A percentile compares a stretch with the other conserved stretches of the same genome.
Conservation (phyloP, 2,329 filamentous ascomycete species). For the Taxawa tesnikishii region DNA sequence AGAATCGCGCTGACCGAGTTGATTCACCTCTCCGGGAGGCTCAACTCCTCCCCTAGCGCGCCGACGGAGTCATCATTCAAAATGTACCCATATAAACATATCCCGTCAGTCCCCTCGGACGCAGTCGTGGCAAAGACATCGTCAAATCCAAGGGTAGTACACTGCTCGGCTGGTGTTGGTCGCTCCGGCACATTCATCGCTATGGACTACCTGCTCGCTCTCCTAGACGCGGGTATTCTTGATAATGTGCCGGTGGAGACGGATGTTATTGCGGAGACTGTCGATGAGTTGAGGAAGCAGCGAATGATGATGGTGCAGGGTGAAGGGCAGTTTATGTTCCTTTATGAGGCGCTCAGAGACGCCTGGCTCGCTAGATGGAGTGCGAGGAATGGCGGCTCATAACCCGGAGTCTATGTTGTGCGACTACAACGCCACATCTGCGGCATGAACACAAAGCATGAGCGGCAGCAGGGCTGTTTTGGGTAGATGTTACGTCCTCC, state of each 20-base stretch:
- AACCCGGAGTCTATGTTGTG: too few relatives aligned
- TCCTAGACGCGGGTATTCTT: slow-evolving; percentile 64
- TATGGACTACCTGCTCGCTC: slow-evolving; percentile 78
- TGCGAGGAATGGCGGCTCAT: not conserved
- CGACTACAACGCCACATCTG: too few relatives aligned
- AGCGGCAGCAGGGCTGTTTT: too few relatives aligned
- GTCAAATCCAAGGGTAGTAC: slow-evolving; percentile 58
- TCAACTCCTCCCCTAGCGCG: slow-evolving; percentile 34
- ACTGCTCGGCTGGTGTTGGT: slow-evolving; percentile 77
- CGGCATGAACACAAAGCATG: too few relatives aligned
- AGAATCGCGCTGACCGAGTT: slow-evolving; percentile 56
- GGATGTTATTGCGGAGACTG: slow-evolving; percentile 67
- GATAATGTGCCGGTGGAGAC: slow-evolving; percentile 32
- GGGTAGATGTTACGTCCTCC: too few relatives aligned
- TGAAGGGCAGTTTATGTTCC: slow-evolving; percentile 69
- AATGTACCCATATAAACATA: not conserved
- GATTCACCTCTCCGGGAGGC: slow-evolving; percentile 51
- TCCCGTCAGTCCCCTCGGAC: not conserved
- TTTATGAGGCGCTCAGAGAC: slow-evolving; percentile 76
- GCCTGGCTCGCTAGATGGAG: slow-evolving; percentile 47
- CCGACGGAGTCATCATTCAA: not conserved
- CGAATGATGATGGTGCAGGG: slow-evolving; percentile 93
- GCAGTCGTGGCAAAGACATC: slow-evolving; percentile 8
- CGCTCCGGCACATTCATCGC: slow-evolving; percentile 92
- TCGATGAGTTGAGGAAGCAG: slow-evolving; percentile 73